phyloP scores from a whole-genome alignment of 768 basidiomycete genomes.

The Polyporus arcularius region DNA sequence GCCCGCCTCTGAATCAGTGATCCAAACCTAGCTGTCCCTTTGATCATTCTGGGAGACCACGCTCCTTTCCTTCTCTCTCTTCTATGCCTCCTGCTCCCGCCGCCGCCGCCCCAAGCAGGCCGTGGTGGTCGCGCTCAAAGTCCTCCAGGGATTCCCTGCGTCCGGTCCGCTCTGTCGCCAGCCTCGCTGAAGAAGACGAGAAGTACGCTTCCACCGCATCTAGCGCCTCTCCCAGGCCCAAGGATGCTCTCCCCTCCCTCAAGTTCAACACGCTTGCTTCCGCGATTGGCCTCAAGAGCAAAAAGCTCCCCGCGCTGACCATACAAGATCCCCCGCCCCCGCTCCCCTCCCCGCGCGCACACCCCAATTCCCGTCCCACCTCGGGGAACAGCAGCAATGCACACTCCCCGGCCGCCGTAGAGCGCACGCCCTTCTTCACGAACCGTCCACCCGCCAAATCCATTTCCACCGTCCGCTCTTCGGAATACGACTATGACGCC shows the following conservation, averaged over 20 bases:
- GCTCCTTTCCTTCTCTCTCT: slow-evolving; percentile 27
- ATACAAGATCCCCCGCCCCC: slow-evolving; percentile 50
- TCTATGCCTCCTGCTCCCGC: slow-evolving; percentile 28
- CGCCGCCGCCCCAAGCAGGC: slow-evolving; percentile 21
- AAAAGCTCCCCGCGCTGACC: slow-evolving; percentile 52
- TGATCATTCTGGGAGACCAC: slow-evolving; percentile 22
- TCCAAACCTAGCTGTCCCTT: slow-evolving; percentile 17
- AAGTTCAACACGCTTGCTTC: slow-evolving; percentile 59
- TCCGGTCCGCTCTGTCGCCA: slow-evolving; percentile 20
- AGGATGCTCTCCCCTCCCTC: slow-evolving; percentile 30
- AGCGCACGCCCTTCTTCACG: slow-evolving; percentile 29
- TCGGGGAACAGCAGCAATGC: slow-evolving; percentile 5
- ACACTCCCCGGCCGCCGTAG: slow-evolving; percentile 18
- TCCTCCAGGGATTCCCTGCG: slow-evolving; percentile 27
- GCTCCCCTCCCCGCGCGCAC: slow-evolving; percentile 11
- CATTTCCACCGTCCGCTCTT: slow-evolving; percentile 57
- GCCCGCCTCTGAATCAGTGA: slow-evolving; percentile 20
- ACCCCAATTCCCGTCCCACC: slow-evolving; percentile 14
- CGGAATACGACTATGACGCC: slow-evolving; percentile 43
- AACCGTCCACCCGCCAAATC: slow-evolving; percentile 53
- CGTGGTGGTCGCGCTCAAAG: slow-evolving; percentile 39
- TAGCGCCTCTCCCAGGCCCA: slow-evolving; percentile 22
- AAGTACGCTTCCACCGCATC: slow-evolving; percentile 13
- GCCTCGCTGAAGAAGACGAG: slow-evolving; percentile 22
- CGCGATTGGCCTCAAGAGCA: slow-evolving; percentile 65